Evolutionary conservation across 2,329 filamentous ascomycete species (phyloP).

Genomic region (Pseudogymnoascus sp.): DNA sequence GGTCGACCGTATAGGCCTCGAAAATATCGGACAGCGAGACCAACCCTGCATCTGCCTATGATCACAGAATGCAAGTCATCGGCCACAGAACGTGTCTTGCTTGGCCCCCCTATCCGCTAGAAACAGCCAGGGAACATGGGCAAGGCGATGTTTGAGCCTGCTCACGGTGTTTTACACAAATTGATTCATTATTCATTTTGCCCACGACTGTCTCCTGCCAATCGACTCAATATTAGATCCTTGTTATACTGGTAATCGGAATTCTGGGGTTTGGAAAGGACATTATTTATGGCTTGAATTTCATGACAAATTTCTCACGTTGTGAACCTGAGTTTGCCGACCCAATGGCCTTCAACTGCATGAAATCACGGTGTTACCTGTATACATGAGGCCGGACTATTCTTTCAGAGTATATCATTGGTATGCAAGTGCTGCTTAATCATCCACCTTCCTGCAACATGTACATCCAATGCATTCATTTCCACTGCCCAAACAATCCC

Average conservation of each 20-base stretch:
- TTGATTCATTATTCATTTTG: neutral
- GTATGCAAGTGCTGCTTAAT: neutral
- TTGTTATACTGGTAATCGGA: neutral
- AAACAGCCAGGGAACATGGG: neutral
- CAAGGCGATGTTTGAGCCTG: neutral
- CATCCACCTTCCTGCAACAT: neutral
- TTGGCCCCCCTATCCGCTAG: neutral
- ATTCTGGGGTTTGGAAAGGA: neutral
- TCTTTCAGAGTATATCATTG: neutral
- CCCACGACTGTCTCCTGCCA: neutral
- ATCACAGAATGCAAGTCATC: constrained; percentile 2
- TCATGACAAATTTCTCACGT: constrained; percentile 5
- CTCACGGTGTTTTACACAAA: neutral
- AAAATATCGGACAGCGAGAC: neutral
- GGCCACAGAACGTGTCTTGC: constrained; percentile 4
- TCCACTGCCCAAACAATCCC: neutral
- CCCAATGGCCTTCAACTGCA: neutral
- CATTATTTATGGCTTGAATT: neutral
- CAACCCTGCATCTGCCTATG: neutral
- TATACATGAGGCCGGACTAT: neutral
- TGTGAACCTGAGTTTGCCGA: neutral
- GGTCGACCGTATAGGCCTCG: neutral
- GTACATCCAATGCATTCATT: neutral
- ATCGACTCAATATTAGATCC: neutral
- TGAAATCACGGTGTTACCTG: neutral